phyloP scores from a whole-genome alignment of 139 green algal genomes.

The Monoraphidium neglectum region DNA sequence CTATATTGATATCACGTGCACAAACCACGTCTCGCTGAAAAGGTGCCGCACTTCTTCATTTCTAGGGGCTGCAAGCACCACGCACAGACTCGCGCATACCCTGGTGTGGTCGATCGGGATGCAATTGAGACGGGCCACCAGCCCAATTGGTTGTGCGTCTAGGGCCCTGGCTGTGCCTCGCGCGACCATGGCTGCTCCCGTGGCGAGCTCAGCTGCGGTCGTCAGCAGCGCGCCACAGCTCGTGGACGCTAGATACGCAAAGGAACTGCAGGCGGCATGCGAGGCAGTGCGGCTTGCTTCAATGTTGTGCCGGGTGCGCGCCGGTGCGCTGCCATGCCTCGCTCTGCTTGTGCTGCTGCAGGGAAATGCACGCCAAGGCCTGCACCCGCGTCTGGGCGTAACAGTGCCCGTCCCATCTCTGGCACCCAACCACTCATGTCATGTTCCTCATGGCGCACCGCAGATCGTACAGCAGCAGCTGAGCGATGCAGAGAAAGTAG shows the following conservation, averaged over 20 bases:
- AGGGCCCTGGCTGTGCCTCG: too few species aligned
- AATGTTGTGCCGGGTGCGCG: constrained; percentile 58
- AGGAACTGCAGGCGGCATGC: constrained; percentile 60
- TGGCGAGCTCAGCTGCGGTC: too few species aligned
- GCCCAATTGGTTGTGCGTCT: too few species aligned
- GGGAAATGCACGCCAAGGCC: background rate
- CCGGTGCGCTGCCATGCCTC: background rate
- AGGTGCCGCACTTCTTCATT: too few species aligned
- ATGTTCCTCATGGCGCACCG: background rate
- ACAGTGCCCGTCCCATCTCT: background rate
- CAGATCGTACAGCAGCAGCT: constrained; percentile 78
- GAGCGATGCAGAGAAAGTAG: constrained; percentile 52
- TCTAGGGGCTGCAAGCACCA: too few species aligned
- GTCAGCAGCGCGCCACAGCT: background rate
- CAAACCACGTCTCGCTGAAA: too few species aligned
- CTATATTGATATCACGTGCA: too few species aligned
- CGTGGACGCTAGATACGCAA: constrained; percentile 7
- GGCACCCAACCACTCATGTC: background rate
- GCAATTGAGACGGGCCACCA: too few species aligned
- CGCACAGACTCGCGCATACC: too few species aligned
- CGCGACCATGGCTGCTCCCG: too few species aligned
- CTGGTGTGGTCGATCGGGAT: too few species aligned
- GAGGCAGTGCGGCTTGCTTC: constrained; percentile 67
- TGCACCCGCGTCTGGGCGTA: background rate
- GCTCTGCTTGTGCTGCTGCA: background rate